Evolutionary conservation across 345 rosid species (phyloP).

Genomic region (Cardiospermum halicacabum): DNA sequence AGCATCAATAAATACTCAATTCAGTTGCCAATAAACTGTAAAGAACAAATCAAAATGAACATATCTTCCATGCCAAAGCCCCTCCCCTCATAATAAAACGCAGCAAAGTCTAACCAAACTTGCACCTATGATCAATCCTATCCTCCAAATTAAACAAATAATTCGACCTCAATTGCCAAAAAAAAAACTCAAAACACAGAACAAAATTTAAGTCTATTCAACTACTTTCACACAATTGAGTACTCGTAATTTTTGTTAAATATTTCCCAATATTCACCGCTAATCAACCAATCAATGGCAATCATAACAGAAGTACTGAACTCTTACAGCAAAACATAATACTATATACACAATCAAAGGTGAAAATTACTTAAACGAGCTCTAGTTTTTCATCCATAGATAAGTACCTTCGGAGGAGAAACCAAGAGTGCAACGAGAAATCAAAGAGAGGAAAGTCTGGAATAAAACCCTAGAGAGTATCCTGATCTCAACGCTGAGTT

Average conservation of each 20-base stretch:
- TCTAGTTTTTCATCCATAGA: background rate
- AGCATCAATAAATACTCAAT: background rate
- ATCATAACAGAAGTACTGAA: background rate
- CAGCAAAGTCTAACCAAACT: background rate
- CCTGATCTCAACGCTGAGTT: conserved; percentile 15
- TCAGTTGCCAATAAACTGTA: conserved; percentile 1
- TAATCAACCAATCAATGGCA: background rate
- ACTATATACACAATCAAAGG: background rate
- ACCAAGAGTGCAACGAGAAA: background rate
- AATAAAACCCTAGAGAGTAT: conserved; percentile 10
- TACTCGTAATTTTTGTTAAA: background rate
- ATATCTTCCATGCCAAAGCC: background rate
- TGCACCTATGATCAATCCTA: background rate
- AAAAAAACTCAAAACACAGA: background rate
- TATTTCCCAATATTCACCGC: background rate
- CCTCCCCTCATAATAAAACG: background rate
- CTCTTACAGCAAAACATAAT: background rate
- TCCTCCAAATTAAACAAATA: background rate
- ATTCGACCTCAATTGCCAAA: background rate
- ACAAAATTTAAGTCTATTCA: background rate
- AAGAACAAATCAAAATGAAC: background rate
- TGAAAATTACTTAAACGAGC: background rate
- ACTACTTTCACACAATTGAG: background rate
- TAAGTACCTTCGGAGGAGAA: background rate
- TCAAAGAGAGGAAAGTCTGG: background rate